Base-by-base conservation (phyloP, 1,139 yeast species). In the Kodamaea derodonti region DNA sequence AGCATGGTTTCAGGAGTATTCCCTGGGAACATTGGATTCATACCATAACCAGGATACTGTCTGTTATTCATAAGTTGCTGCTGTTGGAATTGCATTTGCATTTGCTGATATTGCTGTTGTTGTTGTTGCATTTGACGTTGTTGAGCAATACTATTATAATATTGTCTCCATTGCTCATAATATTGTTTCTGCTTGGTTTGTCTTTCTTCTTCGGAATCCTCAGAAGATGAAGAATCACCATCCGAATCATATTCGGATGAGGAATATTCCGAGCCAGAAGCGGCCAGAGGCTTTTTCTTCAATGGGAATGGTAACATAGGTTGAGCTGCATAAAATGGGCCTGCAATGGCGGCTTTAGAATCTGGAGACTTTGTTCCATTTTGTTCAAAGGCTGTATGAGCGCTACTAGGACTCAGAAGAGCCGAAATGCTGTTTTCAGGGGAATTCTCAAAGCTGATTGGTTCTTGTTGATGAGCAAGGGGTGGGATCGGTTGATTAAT, bases 131-230 rank as follows among this genome's bases (percentile, higher is more conserved):
- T 50, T 31, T 54, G 57, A 32, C 56, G 56, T 30, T 54, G 57
- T 16, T 44, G 42, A 13, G 61, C 61, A 11, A 58, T 38, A 12
- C 46, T 36, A 20, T 58, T 57, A 38, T 57, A 58, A 36, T 57
- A 58, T 28, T 49, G 53, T 40, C 52, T 54, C 61, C 62, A 58
- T 42, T 56, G 60, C 30, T 56, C 60, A 29, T 54, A 55, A 34
- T 54, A 52, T 46, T 26, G 49, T 44, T 35, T 49, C 48, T 25
- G 50, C 52, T 25, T 45, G 29, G 28, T 45, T 27, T 33, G 41
- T 18, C 33, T 35, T 20, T 37, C 49, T 6, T 45, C 55, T 11
- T 45, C 52, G 8, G 43, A 42, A 16, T 45, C 51, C 5, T 43
- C 53, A 9, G 42, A 51, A 6, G 47, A 48, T 1, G 44, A 36